Evolutionary conservation across 192 early-diverging fungal genomes (phyloP).

Genomic region (Rhizoclosmatium globosum): DNA sequence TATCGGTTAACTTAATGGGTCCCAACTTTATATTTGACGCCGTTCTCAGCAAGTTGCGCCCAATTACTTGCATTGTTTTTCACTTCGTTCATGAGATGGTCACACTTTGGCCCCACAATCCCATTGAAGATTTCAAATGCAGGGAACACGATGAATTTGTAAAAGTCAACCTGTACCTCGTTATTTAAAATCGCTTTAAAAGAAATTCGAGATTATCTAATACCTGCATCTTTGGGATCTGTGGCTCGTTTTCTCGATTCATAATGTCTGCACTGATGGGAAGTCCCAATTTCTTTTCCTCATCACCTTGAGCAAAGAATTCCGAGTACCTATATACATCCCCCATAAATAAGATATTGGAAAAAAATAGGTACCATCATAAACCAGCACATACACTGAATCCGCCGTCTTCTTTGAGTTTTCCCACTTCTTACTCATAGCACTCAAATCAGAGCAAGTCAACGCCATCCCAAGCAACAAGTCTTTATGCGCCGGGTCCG

Average conservation of each 20-base stretch:
- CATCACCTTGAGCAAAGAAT: conserved; percentile 59
- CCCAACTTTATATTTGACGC: conserved; percentile 27
- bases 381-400: conserved; percentile 35
- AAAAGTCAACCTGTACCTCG: conserved; percentile 41
- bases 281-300: conserved; percentile 52
- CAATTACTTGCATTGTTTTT: conserved; percentile 41
- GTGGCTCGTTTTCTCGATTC: conserved; percentile 46
- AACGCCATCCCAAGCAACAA: conserved; percentile 48
- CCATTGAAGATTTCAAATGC: conserved; percentile 43
- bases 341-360: background rate
- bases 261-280: conserved; percentile 53
- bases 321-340: conserved; percentile 42
- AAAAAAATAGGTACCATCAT: background rate
- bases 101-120: conserved; percentile 2
- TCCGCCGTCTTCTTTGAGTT: conserved; percentile 45
- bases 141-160: conserved; percentile 49
- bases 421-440: conserved; percentile 56
- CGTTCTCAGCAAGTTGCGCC: conserved; percentile 35
- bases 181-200: background rate
- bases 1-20: background rate
- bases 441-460: conserved; percentile 53
- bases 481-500: conserved; percentile 18
- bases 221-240: conserved; percentile 56
- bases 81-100: conserved; percentile 31
- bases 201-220: conserved; percentile 14